Conservation (phyloP, 768 basidiomycete genomes). For the Psilocybe sp. region DNA sequence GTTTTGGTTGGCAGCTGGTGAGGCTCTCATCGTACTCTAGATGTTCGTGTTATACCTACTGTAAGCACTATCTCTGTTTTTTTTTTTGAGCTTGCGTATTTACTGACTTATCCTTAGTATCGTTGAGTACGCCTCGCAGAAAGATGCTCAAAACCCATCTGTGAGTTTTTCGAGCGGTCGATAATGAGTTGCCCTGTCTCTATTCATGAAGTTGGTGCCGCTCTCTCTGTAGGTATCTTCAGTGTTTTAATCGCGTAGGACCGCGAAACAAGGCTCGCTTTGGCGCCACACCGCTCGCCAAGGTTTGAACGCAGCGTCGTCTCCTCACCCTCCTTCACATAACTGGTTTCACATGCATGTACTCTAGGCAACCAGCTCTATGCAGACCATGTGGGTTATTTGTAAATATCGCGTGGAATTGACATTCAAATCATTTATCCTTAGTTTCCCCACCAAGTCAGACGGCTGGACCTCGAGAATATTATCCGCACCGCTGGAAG, state of each 20-base stretch:
- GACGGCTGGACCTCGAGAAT: conserved; percentile 98
- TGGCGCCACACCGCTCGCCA: conserved; percentile 94
- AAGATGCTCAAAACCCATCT: conserved; percentile 86
- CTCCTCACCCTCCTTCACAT: conserved; percentile 81
- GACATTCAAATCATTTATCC: neutral
- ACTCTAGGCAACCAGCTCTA: conserved; percentile 92
- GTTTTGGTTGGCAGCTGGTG: conserved; percentile 96
- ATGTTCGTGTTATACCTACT: too few species aligned
- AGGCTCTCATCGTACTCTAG: too few species aligned
- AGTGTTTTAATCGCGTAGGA: conserved; percentile 55
- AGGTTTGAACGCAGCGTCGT: conserved; percentile 73
- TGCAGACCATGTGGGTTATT: conserved; percentile 75
- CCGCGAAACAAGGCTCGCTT: conserved; percentile 94
- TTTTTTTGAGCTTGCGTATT: conserved; percentile 9
- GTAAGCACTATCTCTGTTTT: conserved; percentile 61
- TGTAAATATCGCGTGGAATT: neutral
- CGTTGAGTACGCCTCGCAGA: conserved; percentile 89
- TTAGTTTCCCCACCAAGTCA: conserved; percentile 93
- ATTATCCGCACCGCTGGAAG: conserved; percentile 94
- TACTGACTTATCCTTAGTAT: conserved; percentile 52
- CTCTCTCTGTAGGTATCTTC: neutral
- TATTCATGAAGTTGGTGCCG: conserved; percentile 78
- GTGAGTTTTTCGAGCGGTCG: conserved; percentile 86
- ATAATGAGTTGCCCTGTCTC: conserved; percentile 93
- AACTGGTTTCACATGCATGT: conserved; percentile 57